Evolutionary conservation across 148 eudicot genomes (phyloP).

Genomic region (Cornus suecica): DNA sequence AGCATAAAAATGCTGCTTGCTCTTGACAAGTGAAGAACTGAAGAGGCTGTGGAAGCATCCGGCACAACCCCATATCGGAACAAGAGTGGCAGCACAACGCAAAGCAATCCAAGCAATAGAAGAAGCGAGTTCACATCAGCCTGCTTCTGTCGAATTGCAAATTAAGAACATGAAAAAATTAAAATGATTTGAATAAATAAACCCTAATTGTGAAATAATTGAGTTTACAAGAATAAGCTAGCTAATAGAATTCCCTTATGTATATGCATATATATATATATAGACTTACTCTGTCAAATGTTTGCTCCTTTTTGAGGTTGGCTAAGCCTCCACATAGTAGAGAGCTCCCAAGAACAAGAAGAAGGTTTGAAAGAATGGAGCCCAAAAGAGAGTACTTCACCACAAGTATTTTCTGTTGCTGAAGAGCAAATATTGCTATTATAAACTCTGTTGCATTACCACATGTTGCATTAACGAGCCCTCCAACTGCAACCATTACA

Average conservation of each 20-base stretch:
- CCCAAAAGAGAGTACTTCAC: constrained; percentile 65
- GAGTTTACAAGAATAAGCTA: not conserved
- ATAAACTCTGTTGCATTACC: constrained; percentile 76
- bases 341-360: constrained; percentile 62
- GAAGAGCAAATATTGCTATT: constrained; percentile 60
- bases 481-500: constrained; percentile 46
- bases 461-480: constrained; percentile 66
- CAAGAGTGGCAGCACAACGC: constrained; percentile 50
- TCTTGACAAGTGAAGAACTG: constrained; percentile 57
- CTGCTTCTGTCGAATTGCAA: constrained; percentile 36
- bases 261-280: not conserved
- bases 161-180: not conserved
- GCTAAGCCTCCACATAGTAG: constrained; percentile 58
- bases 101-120: constrained; percentile 47
- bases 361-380: constrained; percentile 60
- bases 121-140: constrained; percentile 51
- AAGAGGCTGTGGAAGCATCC: constrained; percentile 2
- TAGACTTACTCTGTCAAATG: constrained; percentile 44
- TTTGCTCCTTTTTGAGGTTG: constrained; percentile 51
- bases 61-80: constrained; percentile 19
- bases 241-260: too few species aligned
- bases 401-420: constrained; percentile 41
- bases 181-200: not conserved
- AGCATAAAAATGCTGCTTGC: constrained; percentile 63
- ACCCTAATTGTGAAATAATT: not conserved